A percentile compares a stretch with the other conserved stretches of the same genome.
These are phyloP conservation scores for Hordeum pubiflorum DNA, from an alignment of 202 grass and related monocot genomes.

Conservation along the genomic window DNA sequence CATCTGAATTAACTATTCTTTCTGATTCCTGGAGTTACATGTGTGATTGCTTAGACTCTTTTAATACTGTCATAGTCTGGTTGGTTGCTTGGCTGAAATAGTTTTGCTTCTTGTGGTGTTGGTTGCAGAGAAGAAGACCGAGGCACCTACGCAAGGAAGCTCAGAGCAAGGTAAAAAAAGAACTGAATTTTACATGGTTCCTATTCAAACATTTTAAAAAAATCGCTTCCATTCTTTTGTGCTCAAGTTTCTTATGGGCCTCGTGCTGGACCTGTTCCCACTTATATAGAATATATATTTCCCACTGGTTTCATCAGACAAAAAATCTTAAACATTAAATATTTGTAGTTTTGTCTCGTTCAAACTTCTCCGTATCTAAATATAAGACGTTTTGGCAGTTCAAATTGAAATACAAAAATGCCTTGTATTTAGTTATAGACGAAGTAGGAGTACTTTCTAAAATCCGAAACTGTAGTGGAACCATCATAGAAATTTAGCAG, in stretches of 20 bases:
- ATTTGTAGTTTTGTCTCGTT: neutral
- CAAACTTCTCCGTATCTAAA: neutral
- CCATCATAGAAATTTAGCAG: neutral
- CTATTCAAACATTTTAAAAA: neutral
- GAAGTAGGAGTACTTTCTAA: neutral
- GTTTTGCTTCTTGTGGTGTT: constrained; percentile 16
- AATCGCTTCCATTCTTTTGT: neutral
- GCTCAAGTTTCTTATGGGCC: neutral
- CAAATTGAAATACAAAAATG: too few species aligned
- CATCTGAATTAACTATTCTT: neutral
- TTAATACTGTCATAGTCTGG: neutral
- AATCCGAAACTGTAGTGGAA: neutral
- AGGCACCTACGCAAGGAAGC: constrained; percentile 27
- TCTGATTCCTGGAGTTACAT: neutral
- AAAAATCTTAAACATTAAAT: neutral
- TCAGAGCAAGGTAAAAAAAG: constrained; percentile 44
- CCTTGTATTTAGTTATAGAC: too few species aligned
- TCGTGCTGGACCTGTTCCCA: neutral
- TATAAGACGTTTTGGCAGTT: too few species aligned
- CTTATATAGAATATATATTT: neutral
- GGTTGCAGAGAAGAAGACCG: constrained; percentile 35
- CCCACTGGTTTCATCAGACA: constrained; percentile 13
- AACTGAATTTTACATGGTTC: neutral
- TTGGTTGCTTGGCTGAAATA: constrained; percentile 2
- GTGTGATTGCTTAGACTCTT: neutral